A percentile compares a stretch with the other conserved stretches of the same genome.
Evolutionary conservation across 371 early-diverging fungal species (phyloP).

Genomic region (Mortierella sp.): DNA sequence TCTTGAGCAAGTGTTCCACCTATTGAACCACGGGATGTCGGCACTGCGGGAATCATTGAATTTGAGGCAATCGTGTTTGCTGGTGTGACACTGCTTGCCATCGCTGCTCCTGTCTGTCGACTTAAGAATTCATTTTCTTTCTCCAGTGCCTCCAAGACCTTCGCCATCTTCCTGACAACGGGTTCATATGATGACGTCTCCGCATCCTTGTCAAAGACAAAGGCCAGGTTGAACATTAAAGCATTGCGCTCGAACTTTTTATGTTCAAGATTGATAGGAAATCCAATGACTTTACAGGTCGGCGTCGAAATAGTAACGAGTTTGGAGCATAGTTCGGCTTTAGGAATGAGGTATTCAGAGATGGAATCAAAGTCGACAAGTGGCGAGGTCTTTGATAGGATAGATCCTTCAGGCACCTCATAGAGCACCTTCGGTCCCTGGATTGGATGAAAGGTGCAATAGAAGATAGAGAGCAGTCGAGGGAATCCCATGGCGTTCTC

Average conservation of each 20-base stretch:
- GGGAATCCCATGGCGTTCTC: conserved; percentile 72
- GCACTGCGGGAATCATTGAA: background rate
- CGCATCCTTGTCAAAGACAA: conserved; percentile 88
- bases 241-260: conserved; percentile 84
- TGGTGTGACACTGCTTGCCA: conserved; percentile 25
- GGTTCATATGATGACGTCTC: conserved; percentile 84
- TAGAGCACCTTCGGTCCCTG: conserved; percentile 88
- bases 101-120: conserved; percentile 41
- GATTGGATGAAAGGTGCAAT: conserved; percentile 85
- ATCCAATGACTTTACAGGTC: conserved; percentile 82
- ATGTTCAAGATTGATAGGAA: conserved; percentile 81
- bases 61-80: background rate
- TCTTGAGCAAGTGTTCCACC: background rate
- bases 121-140: conserved; percentile 81
- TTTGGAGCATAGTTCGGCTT: conserved; percentile 81
- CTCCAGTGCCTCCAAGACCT: conserved; percentile 82
- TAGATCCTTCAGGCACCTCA: conserved; percentile 87
- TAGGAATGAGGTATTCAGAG: conserved; percentile 91
- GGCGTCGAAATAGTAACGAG: conserved; percentile 82
- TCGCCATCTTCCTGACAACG: conserved; percentile 84
- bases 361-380: conserved; percentile 88
- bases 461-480: conserved; percentile 84
- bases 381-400: conserved; percentile 61
- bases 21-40: background rate
- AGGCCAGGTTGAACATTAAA: conserved; percentile 89